Percentiles rank a stretch among this genome's conserved stretches.
Conservation (phyloP, 768 basidiomycete species). For the Auriscalpium vulgare region DNA sequence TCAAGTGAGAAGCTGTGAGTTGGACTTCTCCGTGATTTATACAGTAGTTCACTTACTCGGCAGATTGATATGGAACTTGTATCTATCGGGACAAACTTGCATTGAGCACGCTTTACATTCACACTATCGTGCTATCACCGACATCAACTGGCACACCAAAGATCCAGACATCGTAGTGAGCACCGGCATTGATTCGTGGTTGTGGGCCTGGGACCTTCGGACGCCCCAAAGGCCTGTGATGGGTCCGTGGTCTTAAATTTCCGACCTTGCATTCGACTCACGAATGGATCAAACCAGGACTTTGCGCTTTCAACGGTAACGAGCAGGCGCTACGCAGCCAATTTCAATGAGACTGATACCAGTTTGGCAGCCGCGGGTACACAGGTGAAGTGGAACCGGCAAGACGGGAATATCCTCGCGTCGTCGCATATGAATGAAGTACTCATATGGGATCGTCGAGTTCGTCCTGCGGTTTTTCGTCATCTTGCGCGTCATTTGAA, state of each 20-base stretch:
- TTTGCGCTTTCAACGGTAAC: slow-evolving; percentile 52
- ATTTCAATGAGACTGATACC: neutral
- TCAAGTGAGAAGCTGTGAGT: slow-evolving; percentile 81
- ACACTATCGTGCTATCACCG: slow-evolving; percentile 93
- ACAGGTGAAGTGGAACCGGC: slow-evolving; percentile 95
- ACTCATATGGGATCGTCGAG: slow-evolving; percentile 90
- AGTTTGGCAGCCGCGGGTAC: slow-evolving; percentile 66
- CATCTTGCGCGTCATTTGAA: neutral
- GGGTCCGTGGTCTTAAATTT: slow-evolving; percentile 28
- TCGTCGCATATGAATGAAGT: slow-evolving; percentile 85
- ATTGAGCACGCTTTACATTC: slow-evolving; percentile 82
- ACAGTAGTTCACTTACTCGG: neutral
- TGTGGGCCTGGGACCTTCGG: slow-evolving; percentile 90
- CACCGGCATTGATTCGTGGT: slow-evolving; percentile 88
- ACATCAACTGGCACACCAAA: slow-evolving; percentile 93
- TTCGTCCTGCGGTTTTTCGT: slow-evolving; percentile 28
- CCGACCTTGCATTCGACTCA: neutral
- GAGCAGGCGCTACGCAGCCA: neutral
- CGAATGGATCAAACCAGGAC: slow-evolving; percentile 26
- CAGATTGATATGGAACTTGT: slow-evolving; percentile 93
- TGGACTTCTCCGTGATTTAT: neutral
- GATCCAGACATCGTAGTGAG: slow-evolving; percentile 84
- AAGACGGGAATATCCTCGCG: slow-evolving; percentile 79
- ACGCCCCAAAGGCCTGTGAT: slow-evolving; percentile 51
- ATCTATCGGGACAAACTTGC: slow-evolving; percentile 61